Evolutionary conservation across 2,329 filamentous ascomycete species (phyloP), one percentile per base, ranked within the genome.

Genomic region (Calonectria hawksworthii): DNA sequence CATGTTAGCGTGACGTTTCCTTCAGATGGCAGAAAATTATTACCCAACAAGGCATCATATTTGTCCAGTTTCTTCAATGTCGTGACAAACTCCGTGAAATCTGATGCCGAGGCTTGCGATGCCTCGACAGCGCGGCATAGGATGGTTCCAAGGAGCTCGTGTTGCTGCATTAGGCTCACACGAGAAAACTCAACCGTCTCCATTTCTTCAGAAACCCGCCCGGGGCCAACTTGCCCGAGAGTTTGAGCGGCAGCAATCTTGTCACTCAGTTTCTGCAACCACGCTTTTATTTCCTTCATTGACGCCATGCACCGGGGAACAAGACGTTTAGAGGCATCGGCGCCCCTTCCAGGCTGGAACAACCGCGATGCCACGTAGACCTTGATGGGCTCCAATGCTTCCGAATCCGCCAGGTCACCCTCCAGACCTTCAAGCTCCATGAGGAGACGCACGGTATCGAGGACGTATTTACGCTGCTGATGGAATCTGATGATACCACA

Each of bases 401-500:
- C 82, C 2, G 82, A 68, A 26, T 83, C 83, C 5, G 90, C 85
- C 16, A 90, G 87, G 74, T 94, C 92, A 30, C 92, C 88, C 63
- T 92, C 83, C 30, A 83, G 76, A 9, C 80, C 88, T 72, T 93
- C 89, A 68, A 95, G 88, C 80, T 94, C 92, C 74, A 98, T 88
- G 70, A 98, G 90, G 36, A 98, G 89, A 68, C 96, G 93, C 80
- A 98, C 88, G 80, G 94, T 95, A 83, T 98, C 95, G 41, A 99
- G 91, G 52, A 98, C 87, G 81, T 94, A 95, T 81, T 94, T 94
- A 77, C 96, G 93, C 79, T 95, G 93, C 80, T 96, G 93, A 85
- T 99, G 96, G 84, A 98, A 98, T 77, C 93, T 92, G 81, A 99
- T 94, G 77, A 98, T 91, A 74, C 94, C 94, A 79, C 94, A 94